A percentile compares a stretch with the other conserved stretches of the same genome.
These are phyloP conservation scores for Cutaneotrichosporon mucoides DNA, from an alignment of 1,284 basidiomycete species.

Conservation along the genomic window DNA sequence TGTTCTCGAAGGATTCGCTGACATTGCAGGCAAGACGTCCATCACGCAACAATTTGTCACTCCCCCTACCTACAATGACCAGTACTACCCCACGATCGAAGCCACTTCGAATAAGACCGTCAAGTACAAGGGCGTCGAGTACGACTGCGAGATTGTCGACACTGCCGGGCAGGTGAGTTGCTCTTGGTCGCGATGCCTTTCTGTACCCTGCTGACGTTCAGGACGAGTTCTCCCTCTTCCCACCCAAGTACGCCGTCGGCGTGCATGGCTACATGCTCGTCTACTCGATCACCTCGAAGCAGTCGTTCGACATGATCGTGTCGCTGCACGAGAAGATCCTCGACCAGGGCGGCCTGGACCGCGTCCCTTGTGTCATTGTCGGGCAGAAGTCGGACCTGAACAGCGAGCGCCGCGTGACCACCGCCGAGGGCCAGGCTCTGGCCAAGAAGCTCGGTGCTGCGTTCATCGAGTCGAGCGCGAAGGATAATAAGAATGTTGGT, in stretches of 20 bases:
- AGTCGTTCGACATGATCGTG: constrained; percentile 94
- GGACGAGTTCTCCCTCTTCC: constrained; percentile 82
- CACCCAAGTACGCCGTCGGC: constrained; percentile 74
- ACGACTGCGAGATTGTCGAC: constrained; percentile 96
- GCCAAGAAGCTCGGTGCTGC: constrained; percentile 69
- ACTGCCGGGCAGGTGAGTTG: constrained; percentile 73
- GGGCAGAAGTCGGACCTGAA: constrained; percentile 88
- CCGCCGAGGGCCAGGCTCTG: constrained; percentile 68
- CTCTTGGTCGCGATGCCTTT: not conserved
- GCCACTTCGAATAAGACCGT: constrained; percentile 80
- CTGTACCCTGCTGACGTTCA: constrained; percentile 42
- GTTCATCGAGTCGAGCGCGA: constrained; percentile 85
- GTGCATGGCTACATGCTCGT: constrained; percentile 85
- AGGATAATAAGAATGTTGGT: constrained; percentile 85
- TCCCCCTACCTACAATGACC: constrained; percentile 63
- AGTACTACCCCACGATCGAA: constrained; percentile 95
- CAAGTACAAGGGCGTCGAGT: constrained; percentile 76
- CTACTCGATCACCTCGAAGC: constrained; percentile 87
- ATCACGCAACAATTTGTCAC: constrained; percentile 70
- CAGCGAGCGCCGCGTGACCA: constrained; percentile 61
- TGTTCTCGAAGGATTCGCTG: not conserved
- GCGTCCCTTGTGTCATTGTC: constrained; percentile 92
- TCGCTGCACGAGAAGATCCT: constrained; percentile 97
- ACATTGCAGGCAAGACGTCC: constrained; percentile 67
- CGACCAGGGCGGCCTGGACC: constrained; percentile 83